Evolutionary conservation across 2,329 filamentous ascomycete species (phyloP).

Genomic region (Cordyceps pruinosa): DNA sequence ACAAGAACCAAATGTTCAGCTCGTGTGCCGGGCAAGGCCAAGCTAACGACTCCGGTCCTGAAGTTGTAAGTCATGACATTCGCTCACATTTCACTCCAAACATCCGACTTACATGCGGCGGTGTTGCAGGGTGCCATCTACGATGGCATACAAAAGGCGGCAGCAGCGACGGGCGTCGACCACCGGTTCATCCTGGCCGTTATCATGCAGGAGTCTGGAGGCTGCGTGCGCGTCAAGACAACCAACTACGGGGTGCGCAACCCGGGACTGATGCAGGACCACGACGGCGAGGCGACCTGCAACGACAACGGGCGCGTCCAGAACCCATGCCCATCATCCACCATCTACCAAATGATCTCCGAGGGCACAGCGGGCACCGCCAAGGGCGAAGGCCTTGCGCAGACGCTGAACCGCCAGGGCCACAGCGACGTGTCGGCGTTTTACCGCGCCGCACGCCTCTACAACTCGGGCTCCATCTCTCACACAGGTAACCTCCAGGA

Average conservation of each 20-base stretch:
- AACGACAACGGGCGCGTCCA: conserved; percentile 20
- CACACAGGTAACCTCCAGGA: conserved; percentile 28
- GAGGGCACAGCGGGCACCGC: conserved; percentile 37
- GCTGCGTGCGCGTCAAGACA: conserved; percentile 35
- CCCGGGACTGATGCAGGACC: conserved; percentile 35
- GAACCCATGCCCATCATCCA: conserved; percentile 21
- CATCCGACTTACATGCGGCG: not conserved
- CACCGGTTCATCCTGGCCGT: conserved; percentile 37
- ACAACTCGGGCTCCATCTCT: conserved; percentile 40
- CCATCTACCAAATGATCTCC: conserved; percentile 25
- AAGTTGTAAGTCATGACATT: conserved; percentile 17
- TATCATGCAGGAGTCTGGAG: conserved; percentile 38
- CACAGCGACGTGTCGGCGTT: conserved; percentile 29
- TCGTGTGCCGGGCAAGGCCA: conserved; percentile 14
- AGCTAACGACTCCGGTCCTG: conserved; percentile 18
- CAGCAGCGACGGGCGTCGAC: conserved; percentile 26
- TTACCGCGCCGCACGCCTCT: conserved; percentile 41
- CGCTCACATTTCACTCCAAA: too few relatives aligned
- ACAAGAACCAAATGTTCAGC: conserved; percentile 19
- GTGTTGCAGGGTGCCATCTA: conserved; percentile 20
- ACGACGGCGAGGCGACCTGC: conserved; percentile 31
- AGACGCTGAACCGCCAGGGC: conserved; percentile 26
- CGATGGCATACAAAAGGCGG: conserved; percentile 26
- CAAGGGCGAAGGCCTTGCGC: conserved; percentile 35
- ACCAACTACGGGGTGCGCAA: conserved; percentile 35